phyloP scores from a whole-genome alignment of 495 filamentous ascomycete genomes.

The Penicillium flavigenum region DNA sequence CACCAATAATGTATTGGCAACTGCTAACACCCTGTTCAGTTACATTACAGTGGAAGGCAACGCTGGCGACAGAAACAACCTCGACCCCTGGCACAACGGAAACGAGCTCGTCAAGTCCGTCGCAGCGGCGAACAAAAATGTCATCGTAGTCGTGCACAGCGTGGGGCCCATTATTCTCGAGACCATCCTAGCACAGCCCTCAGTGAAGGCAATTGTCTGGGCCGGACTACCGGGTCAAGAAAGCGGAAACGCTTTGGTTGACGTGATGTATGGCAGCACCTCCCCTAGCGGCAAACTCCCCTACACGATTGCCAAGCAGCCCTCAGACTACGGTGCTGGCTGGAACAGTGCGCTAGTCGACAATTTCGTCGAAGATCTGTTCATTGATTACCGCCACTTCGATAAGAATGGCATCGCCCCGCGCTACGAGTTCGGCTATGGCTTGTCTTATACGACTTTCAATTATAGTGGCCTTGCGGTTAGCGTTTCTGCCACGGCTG shows the following conservation, averaged over 20 bases:
- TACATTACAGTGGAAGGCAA: slow-evolving; percentile 61
- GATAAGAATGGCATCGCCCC: slow-evolving; percentile 59
- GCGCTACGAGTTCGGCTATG: slow-evolving; percentile 67
- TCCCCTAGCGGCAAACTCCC: slow-evolving; percentile 65
- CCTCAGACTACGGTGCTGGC: slow-evolving; percentile 60
- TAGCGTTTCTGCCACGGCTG: slow-evolving; percentile 25
- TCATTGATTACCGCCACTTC: slow-evolving; percentile 69
- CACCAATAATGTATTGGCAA: background rate
- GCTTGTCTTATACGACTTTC: slow-evolving; percentile 67
- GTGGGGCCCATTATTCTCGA: slow-evolving; percentile 53
- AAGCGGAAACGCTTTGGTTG: slow-evolving; percentile 54
- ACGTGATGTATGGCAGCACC: slow-evolving; percentile 59
- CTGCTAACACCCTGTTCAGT: slow-evolving; percentile 18
- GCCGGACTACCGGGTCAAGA: slow-evolving; percentile 60
- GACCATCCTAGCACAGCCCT: slow-evolving; percentile 52
- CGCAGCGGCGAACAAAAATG: slow-evolving; percentile 70
- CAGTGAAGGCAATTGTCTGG: slow-evolving; percentile 60
- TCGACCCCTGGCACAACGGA: slow-evolving; percentile 39
- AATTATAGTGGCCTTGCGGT: slow-evolving; percentile 47
- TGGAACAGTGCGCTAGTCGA: slow-evolving; percentile 53
- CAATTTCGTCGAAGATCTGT: slow-evolving; percentile 61
- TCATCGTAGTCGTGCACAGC: slow-evolving; percentile 73
- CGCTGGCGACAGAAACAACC: slow-evolving; percentile 57
- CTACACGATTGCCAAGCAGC: slow-evolving; percentile 67
- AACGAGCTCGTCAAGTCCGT: slow-evolving; percentile 28